A percentile compares a stretch with the other conserved stretches of the same genome.
These are phyloP conservation scores for Colletotrichum phormii DNA, from an alignment of 2,329 filamentous ascomycete species.

Conservation along the genomic window DNA sequence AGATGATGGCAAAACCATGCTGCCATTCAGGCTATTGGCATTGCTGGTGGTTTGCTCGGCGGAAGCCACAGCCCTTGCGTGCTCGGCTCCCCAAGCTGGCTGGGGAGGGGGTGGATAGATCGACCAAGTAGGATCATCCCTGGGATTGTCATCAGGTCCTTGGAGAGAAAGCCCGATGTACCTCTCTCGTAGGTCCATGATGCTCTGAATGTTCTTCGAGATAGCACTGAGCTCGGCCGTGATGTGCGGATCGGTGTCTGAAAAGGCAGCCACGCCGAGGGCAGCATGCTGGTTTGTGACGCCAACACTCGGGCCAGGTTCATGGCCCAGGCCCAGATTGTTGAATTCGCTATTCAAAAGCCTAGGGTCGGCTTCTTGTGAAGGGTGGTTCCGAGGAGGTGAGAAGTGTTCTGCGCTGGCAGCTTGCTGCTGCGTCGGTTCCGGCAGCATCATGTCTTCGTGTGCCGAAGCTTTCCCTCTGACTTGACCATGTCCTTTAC, in stretches of 20 bases:
- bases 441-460: constrained; percentile 22
- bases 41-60: constrained; percentile 50
- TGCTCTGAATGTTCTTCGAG: constrained; percentile 88
- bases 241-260: constrained; percentile 81
- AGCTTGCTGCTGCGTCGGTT: constrained; percentile 5
- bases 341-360: not conserved
- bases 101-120: constrained; percentile 94
- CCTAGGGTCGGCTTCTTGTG: not conserved
- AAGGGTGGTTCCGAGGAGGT: not conserved
- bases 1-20: constrained; percentile 49
- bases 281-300: constrained; percentile 59
- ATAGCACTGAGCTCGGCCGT: constrained; percentile 87
- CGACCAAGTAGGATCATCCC: constrained; percentile 83
- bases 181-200: constrained; percentile 88
- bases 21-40: constrained; percentile 60
- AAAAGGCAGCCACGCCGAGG: constrained; percentile 73
- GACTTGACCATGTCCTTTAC: not conserved
- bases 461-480: not conserved
- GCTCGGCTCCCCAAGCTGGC: constrained; percentile 75
- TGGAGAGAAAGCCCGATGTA: constrained; percentile 91
- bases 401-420: not conserved
- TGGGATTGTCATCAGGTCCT: constrained; percentile 85
- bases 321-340: constrained; percentile 7
- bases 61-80: constrained; percentile 42
- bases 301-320: not conserved